Evolutionary conservation across 106 monocot genomes (phyloP).

Genomic region (Dendrobium huoshanense): DNA sequence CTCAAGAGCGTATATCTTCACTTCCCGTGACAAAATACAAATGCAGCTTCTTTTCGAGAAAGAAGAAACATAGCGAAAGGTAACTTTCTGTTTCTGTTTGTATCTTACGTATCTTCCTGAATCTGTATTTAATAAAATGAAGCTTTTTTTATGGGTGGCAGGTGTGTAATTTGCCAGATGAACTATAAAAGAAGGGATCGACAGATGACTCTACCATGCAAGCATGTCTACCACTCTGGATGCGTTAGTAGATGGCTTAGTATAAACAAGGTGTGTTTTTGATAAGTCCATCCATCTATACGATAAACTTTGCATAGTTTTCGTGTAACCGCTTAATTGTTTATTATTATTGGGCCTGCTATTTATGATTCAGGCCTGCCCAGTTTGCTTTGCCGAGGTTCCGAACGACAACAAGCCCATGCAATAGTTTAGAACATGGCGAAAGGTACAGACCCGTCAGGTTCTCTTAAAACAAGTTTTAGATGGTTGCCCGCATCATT

Average conservation of each 20-base stretch:
- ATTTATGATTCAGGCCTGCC: conserved; percentile 50
- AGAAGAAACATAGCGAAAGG: conserved; percentile 67
- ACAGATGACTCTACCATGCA: conserved; percentile 90
- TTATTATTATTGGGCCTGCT: neutral
- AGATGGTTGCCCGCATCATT: neutral
- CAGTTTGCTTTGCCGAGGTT: conserved; percentile 73
- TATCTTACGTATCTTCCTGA: neutral
- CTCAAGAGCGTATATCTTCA: conserved; percentile 66
- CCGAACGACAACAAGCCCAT: conserved; percentile 21
- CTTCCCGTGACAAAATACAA: conserved; percentile 93
- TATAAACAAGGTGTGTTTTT: conserved; percentile 64
- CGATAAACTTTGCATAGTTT: neutral
- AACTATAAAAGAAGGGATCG: conserved; percentile 88
- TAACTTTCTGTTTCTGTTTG: conserved; percentile 15
- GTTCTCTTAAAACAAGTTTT: neutral
- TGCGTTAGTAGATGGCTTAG: conserved; percentile 79
- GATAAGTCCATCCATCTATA: no score
- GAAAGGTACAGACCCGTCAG: neutral
- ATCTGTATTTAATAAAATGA: no score
- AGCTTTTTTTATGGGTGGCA: conserved; percentile 7
- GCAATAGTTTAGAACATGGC: conserved; percentile 1
- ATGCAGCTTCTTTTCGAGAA: conserved; percentile 80
- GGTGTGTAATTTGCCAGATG: conserved; percentile 98
- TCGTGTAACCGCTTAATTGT: neutral
- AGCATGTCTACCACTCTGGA: conserved; percentile 77